Conservation (phyloP, 331 rosid genomes). For the Malus hybrid region DNA sequence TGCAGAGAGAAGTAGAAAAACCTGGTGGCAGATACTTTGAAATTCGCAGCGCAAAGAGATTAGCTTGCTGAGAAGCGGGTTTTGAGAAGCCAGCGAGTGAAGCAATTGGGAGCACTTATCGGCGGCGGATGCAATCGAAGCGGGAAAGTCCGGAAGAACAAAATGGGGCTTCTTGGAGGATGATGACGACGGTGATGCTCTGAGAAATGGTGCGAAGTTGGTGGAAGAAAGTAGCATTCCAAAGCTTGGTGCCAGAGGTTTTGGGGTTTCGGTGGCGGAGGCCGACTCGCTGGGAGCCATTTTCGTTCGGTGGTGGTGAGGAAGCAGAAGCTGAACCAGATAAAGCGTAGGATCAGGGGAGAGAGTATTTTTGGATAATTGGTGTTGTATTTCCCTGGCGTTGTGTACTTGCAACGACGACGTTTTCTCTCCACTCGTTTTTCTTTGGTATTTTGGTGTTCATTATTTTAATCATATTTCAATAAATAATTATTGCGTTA, state of each 20-base stretch:
- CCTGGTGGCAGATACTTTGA: constrained; percentile 48
- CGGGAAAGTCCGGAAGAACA: constrained; percentile 25
- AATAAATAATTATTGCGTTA: too few relatives aligned
- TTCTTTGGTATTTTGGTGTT: background rate
- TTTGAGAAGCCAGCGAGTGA: constrained; percentile 44
- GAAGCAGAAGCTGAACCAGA: background rate
- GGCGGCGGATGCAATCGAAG: constrained; percentile 26
- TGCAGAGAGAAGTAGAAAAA: background rate
- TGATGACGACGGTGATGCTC: constrained; percentile 22
- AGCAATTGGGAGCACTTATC: constrained; percentile 24
- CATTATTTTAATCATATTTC: too few relatives aligned
- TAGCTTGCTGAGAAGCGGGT: constrained; percentile 44
- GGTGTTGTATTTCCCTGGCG: background rate
- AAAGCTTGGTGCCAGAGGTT: constrained; percentile 13
- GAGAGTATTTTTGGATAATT: background rate
- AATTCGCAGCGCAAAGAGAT: constrained; percentile 40
- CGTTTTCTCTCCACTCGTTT: constrained; percentile 10
- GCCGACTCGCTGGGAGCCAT: constrained; percentile 42
- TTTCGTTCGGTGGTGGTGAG: background rate
- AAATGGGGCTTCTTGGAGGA: constrained; percentile 26
- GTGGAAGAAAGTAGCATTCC: constrained; percentile 32
- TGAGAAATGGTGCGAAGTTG: constrained; percentile 27
- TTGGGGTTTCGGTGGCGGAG: constrained; percentile 10
- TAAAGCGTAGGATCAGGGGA: background rate
- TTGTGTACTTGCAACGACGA: background rate